Base-by-base conservation (phyloP, 2,329 filamentous ascomycete genomes). In the Fusarium caatingaense region DNA sequence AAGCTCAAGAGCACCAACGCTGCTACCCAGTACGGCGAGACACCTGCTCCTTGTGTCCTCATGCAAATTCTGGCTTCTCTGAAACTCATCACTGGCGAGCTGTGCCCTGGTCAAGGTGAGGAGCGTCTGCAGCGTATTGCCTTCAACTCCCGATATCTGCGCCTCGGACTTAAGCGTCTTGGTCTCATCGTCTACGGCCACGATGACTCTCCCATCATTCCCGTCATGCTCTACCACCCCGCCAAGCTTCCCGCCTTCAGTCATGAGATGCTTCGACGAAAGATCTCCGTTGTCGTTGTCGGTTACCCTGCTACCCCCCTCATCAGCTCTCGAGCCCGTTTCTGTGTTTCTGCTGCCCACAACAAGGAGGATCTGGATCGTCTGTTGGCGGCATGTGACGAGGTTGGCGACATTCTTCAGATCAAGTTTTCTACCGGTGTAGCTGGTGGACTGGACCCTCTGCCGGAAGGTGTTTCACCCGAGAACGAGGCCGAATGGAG, bases 221-320 rank as follows among this genome's bases (percentile, higher is more conserved):
- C 96, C 56, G 81, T 99, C 72, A 88, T 97, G 77, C 89, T 99
- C 28, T 99, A 98, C 86, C 93, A 98, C 82, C 96, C 96, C n/a
- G 96, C 93, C 76, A 99, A 99, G 84, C 98, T 99, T 86, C 93
- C 95, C 7, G 95, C 96, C 63, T 99, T 99, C 82, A 98, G 94
- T 51, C 96, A 97, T 79, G 96, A 98, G 81, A 98, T 99, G 96
- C 88, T 98, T 65, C 93, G 93, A 83, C 93, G 96, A 77, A 98
- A 98, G 82, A 98, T 99, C 74, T 96, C 95, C 0, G 93, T 98
- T 54, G 96, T 99, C 41, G 93, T 99, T 47, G 96, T 99, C 66
- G 96, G 95, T 55, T 99, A 99, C 79, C 96, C 96, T 8, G 96
- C 95, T 11, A 99, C 96, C 4, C 96, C 96, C 2, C 88, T 99